These are phyloP conservation scores for Colletotrichum gigasporum DNA, from an alignment of 2,329 filamentous ascomycete species.

Conservation along the genomic window DNA sequence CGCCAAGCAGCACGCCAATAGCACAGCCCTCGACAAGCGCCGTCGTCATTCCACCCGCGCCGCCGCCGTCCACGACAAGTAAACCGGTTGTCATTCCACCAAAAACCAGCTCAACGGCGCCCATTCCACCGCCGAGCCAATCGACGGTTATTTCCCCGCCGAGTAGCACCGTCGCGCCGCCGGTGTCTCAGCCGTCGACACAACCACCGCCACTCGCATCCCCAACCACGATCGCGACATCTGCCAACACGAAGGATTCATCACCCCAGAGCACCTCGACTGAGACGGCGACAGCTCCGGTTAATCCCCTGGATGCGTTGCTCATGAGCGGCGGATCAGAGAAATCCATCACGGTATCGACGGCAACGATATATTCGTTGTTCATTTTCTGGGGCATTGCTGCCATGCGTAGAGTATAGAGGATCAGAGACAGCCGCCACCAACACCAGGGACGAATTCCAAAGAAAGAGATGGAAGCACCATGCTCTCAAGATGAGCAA, in stretches of 20 bases:
- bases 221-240: background rate
- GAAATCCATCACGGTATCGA: background rate
- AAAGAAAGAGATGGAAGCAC: background rate
- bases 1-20: background rate
- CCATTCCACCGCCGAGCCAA: background rate
- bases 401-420: background rate
- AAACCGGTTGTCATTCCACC: background rate
- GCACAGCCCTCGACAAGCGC: background rate
- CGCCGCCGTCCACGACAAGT: background rate
- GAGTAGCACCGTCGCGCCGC: background rate
- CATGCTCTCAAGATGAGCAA: background rate
- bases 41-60: background rate
- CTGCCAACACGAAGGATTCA: background rate
- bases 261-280: background rate
- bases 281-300: background rate
- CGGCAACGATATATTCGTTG: background rate
- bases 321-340: constrained; percentile 6
- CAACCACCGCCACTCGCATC: background rate
- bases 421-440: background rate
- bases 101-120: background rate
- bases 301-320: constrained; percentile 25
- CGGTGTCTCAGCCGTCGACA: background rate
- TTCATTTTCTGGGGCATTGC: background rate
- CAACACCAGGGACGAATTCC: background rate
- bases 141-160: background rate